phyloP scores from a whole-genome alignment of 257 asterid species.

The Penstemon eatonii region DNA sequence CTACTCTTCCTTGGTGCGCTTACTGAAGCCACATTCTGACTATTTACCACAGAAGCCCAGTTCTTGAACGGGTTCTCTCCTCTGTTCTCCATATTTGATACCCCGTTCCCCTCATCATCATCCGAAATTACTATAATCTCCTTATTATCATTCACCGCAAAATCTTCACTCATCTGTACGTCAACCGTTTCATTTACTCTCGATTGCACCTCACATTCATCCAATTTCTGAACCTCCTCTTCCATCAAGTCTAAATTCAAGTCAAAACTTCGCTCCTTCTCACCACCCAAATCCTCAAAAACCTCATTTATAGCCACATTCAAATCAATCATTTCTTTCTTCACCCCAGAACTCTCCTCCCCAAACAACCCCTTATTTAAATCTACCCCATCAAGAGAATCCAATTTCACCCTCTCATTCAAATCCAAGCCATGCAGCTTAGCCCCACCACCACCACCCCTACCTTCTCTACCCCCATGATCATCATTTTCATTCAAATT shows the following conservation, averaged over 20 bases:
- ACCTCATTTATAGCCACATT: constrained; percentile 60
- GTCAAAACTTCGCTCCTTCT: constrained; percentile 52
- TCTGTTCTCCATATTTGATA: constrained; percentile 23
- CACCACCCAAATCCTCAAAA: constrained; percentile 32
- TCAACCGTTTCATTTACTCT: constrained; percentile 28
- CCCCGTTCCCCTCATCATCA: constrained; percentile 23
- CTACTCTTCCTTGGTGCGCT: constrained; percentile 41
- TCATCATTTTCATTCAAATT: constrained; percentile 22
- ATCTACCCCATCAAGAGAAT: constrained; percentile 30
- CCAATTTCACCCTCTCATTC: constrained; percentile 43
- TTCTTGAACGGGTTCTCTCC: constrained; percentile 29
- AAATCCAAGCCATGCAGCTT: constrained; percentile 53
- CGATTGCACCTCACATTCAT: constrained; percentile 27
- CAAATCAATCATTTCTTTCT: constrained; percentile 30
- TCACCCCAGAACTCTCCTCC: constrained; percentile 29
- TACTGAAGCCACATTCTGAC: constrained; percentile 36
- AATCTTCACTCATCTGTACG: constrained; percentile 30
- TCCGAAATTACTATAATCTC: constrained; percentile 23
- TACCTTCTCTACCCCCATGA: constrained; percentile 32
- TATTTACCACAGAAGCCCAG: constrained; percentile 28
- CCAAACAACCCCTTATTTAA: constrained; percentile 26
- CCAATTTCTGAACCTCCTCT: constrained; percentile 47
- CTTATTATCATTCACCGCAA: constrained; percentile 30
- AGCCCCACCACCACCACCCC: constrained; percentile 37
- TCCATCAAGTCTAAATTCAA: constrained; percentile 73